A percentile compares a stretch with the other conserved stretches of the same genome.
Conservation (phyloP, 176 grass and related monocot genomes). For the Triticum urartu region DNA sequence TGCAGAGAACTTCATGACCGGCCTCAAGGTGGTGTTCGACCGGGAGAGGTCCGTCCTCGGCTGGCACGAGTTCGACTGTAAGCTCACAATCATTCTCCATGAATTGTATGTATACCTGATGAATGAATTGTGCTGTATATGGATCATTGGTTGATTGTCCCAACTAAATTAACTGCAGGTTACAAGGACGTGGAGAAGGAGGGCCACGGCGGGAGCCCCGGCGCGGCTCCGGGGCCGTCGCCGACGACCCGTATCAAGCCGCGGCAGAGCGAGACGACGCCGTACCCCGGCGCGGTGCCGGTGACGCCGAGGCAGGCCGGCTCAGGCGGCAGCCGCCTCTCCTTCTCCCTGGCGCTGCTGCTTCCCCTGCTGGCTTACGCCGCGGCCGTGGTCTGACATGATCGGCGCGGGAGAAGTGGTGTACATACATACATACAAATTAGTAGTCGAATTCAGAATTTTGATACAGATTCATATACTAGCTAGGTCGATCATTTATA, state of each 20-base stretch:
- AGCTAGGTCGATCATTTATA: background rate
- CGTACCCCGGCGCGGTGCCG: slow-evolving; percentile 2
- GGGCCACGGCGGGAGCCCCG: slow-evolving; percentile 3
- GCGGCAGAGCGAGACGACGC: background rate
- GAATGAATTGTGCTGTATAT: background rate
- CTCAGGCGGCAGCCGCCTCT: background rate
- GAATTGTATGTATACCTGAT: too few relatives aligned
- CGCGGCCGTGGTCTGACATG: background rate
- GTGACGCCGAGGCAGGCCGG: background rate
- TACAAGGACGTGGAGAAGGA: slow-evolving; percentile 16
- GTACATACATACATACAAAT: background rate
- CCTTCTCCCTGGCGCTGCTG: background rate
- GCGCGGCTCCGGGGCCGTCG: background rate
- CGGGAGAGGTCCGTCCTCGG: slow-evolving; percentile 49
- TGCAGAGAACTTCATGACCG: slow-evolving; percentile 79
- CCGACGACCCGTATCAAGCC: background rate
- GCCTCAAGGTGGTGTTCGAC: slow-evolving; percentile 61
- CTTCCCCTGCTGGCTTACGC: background rate
- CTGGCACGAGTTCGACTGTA: slow-evolving; percentile 70
- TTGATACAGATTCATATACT: background rate
- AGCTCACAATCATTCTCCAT: background rate
- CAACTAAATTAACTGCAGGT: slow-evolving; percentile 16
- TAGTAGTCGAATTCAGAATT: background rate
- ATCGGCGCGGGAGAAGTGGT: background rate
- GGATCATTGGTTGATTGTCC: background rate